Evolutionary conservation across 495 filamentous ascomycete species (phyloP).

Genomic region (Penicillium canariense): DNA sequence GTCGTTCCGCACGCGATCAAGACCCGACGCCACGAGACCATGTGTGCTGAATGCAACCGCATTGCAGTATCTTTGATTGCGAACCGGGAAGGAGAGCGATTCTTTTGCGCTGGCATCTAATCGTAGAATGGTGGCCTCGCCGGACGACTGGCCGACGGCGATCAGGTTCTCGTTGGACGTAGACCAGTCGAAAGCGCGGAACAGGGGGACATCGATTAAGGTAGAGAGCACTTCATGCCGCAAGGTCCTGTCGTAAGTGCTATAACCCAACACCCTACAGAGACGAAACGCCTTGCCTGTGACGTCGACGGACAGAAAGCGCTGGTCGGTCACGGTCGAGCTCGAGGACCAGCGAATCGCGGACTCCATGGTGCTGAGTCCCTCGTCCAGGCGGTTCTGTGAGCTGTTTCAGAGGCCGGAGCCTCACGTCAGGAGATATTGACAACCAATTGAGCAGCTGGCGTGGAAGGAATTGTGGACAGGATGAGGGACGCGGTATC

Average conservation of each 20-base stretch:
- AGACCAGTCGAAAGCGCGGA: constrained; percentile 96
- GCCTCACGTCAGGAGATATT: constrained; percentile 10
- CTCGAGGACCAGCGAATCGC: constrained; percentile 89
- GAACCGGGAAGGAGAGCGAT: constrained; percentile 71
- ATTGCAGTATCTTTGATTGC: constrained; percentile 85
- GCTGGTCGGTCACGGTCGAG: constrained; percentile 58
- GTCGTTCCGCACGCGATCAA: constrained; percentile 91
- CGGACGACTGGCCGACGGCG: constrained; percentile 79
- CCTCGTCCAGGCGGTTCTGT: neutral
- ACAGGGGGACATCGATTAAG: constrained; percentile 75
- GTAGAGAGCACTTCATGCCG: constrained; percentile 67
- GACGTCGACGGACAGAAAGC: constrained; percentile 83
- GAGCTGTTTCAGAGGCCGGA: constrained; percentile 10
- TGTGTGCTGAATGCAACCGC: constrained; percentile 82
- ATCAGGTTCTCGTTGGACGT: constrained; percentile 72
- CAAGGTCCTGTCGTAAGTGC: constrained; percentile 46
- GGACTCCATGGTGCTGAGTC: constrained; percentile 52
- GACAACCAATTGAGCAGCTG: constrained; percentile 5
- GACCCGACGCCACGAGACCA: constrained; percentile 77
- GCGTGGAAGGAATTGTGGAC: neutral
- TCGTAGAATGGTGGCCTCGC: constrained; percentile 77
- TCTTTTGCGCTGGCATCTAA: constrained; percentile 64
- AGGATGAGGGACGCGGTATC: constrained; percentile 18
- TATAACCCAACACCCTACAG: constrained; percentile 66
- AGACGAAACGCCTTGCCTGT: constrained; percentile 75